These are phyloP conservation scores for Eucalyptus lansdowneana DNA, from an alignment of 345 rosid species.

Conservation along the genomic window DNA sequence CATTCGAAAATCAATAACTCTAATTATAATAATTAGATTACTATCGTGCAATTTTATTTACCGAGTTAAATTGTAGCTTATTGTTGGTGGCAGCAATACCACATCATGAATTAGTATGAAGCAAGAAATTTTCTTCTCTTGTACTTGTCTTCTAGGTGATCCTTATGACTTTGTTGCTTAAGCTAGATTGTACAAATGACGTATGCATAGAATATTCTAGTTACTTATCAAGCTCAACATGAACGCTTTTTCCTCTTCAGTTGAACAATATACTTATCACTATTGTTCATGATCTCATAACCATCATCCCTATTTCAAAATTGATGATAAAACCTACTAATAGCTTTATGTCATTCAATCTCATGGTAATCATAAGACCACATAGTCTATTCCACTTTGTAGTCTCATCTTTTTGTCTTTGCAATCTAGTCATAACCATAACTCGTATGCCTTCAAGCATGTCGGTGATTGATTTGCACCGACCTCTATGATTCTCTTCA, in stretches of 20 bases:
- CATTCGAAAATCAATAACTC: too few species aligned
- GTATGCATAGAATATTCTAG: neutral
- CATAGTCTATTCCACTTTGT: neutral
- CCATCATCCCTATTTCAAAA: neutral
- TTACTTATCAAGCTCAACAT: neutral
- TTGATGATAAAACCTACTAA: neutral
- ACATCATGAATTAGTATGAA: neutral
- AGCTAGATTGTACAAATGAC: neutral
- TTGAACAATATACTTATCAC: neutral
- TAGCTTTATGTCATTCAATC: neutral
- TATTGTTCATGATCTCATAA: neutral
- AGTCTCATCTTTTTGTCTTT: neutral
- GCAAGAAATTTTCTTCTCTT: neutral
- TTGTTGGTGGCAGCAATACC: neutral
- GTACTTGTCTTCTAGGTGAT: neutral
- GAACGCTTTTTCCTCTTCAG: neutral
- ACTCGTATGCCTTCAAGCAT: neutral
- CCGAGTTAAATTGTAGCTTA: neutral
- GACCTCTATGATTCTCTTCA: neutral
- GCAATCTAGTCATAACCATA: neutral
- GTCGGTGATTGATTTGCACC: neutral
- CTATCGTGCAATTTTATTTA: neutral
- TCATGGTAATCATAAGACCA: neutral
- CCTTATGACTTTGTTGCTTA: neutral
- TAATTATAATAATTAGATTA: too few species aligned